These are phyloP conservation scores for Globisporangium rhizosaccharum DNA, from an alignment of 352 stramenopile genomes.

Conservation along the genomic window DNA sequence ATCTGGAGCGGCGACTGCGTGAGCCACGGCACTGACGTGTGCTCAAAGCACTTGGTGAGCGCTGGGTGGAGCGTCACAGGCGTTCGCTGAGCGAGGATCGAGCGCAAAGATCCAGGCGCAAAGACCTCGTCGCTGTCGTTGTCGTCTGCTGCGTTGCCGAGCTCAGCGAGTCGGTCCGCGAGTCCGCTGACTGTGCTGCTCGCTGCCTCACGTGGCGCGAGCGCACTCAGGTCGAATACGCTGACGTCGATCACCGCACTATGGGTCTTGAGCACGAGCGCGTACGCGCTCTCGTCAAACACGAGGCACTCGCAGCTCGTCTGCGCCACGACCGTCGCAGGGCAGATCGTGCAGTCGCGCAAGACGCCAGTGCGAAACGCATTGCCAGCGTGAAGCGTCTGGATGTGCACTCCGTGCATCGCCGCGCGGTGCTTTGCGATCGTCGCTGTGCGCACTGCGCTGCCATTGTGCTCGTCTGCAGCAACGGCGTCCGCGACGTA, in stretches of 20 bases:
- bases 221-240: background rate
- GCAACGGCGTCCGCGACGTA: conserved; percentile 13
- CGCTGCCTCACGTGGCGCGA: no score
- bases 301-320: conserved; percentile 49
- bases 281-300: conserved; percentile 41
- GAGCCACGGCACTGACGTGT: conserved; percentile 25
- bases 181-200: background rate
- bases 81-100: conserved; percentile 5
- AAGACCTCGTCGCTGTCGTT: background rate
- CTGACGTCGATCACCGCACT: conserved; percentile 27
- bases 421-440: conserved; percentile 25
- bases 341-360: conserved; percentile 27
- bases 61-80: conserved; percentile 11
- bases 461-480: background rate
- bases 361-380: conserved; percentile 55
- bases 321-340: conserved; percentile 46
- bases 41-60: conserved; percentile 27
- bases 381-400: conserved; percentile 45
- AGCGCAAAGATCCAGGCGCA: conserved; percentile 5
- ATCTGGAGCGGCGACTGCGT: conserved; percentile 21
- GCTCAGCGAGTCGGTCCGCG: background rate
- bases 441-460: background rate
- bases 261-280: conserved; percentile 30
- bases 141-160: background rate
- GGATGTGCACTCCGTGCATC: conserved; percentile 52